Conservation (phyloP, 495 filamentous ascomycete species). For the Stereocaulon alpinum region DNA sequence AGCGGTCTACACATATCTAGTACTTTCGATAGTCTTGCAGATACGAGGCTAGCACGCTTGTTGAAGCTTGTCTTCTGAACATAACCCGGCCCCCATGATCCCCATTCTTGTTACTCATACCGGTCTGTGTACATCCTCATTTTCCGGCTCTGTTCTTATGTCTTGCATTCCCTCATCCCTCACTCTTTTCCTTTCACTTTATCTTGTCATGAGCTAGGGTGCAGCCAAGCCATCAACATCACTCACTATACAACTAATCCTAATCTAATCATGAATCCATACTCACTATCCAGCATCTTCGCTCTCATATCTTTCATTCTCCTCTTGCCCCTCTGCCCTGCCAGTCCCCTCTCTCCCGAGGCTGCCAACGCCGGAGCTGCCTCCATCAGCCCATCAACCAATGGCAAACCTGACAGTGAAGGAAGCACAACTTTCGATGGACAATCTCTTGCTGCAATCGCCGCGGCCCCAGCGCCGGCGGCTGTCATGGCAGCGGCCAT, state of each 20-base stretch:
- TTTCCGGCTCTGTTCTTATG: background rate
- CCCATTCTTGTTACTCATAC: background rate
- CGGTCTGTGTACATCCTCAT: background rate
- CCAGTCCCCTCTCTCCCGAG: slow-evolving; percentile 16
- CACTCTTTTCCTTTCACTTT: background rate
- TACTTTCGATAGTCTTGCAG: slow-evolving; percentile 14
- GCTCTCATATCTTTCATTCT: slow-evolving; percentile 8
- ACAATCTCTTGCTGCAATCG: background rate
- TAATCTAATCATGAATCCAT: slow-evolving; percentile 1
- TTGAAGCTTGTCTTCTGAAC: background rate
- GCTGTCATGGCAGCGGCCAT: slow-evolving; percentile 6
- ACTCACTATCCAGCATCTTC: slow-evolving; percentile 7
- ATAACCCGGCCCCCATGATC: background rate
- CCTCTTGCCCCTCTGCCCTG: slow-evolving; percentile 7
- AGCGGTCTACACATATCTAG: background rate
- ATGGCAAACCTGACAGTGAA: slow-evolving; percentile 6
- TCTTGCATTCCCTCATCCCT: background rate
- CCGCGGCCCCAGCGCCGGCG: background rate
- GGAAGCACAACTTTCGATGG: slow-evolving; percentile 10
- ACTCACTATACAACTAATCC: background rate
- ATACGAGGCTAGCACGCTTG: slow-evolving; percentile 9
- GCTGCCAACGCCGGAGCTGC: slow-evolving; percentile 17
- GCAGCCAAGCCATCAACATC: slow-evolving; percentile 1
- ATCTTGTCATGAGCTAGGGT: background rate
- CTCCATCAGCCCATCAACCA: background rate